Conservation (phyloP, 257 asterid species). For the Forsythia viridissima region DNA sequence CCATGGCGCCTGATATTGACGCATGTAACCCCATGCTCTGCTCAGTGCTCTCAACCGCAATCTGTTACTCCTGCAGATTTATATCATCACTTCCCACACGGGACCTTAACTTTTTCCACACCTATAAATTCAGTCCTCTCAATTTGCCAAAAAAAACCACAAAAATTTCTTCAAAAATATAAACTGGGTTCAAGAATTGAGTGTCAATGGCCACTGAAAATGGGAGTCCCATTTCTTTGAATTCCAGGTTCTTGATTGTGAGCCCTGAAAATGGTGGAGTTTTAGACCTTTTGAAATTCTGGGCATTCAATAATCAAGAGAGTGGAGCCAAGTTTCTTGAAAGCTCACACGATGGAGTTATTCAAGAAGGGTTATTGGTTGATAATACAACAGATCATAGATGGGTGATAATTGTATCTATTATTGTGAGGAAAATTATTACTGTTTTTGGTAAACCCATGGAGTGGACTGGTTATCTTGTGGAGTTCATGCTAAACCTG, state of each 20-base stretch:
- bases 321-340: conserved; percentile 63
- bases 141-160: conserved; percentile 13
- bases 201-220: conserved; percentile 26
- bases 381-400: conserved; percentile 41
- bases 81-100: not conserved
- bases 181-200: not conserved
- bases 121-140: conserved; percentile 26
- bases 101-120: conserved; percentile 12
- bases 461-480: conserved; percentile 65
- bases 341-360: conserved; percentile 24
- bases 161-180: not conserved
- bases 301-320: conserved; percentile 36
- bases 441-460: conserved; percentile 64
- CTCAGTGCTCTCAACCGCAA: conserved; percentile 11
- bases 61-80: conserved; percentile 3
- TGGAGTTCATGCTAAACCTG: conserved; percentile 78
- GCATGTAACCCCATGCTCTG: conserved; percentile 23
- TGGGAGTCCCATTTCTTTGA: conserved; percentile 5
- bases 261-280: conserved; percentile 66
- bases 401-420: conserved; percentile 81
- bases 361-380: conserved; percentile 21
- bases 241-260: conserved; percentile 56
- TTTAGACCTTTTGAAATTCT: conserved; percentile 58
- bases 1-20: conserved; percentile 17
- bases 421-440: conserved; percentile 61